Evolutionary conservation across 2,329 filamentous ascomycete species (phyloP).

Genomic region (Penicillium sp.): DNA sequence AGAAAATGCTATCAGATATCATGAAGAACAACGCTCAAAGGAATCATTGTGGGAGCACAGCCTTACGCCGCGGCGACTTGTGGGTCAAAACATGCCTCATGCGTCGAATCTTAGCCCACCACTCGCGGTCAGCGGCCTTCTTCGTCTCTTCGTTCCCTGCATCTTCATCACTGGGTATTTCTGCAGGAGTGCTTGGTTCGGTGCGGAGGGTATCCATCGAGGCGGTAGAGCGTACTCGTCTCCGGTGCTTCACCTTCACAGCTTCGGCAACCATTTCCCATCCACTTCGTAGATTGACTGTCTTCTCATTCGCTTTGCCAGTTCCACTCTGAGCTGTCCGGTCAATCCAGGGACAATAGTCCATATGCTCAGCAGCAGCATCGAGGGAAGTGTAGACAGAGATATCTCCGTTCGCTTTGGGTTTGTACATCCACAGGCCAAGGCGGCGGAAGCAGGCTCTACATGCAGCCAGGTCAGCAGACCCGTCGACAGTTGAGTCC

Average conservation of each 20-base stretch:
- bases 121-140: conserved; percentile 68
- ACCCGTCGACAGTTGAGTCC: conserved; percentile 57
- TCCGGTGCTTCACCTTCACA: conserved; percentile 44
- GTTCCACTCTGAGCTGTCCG: conserved; percentile 59
- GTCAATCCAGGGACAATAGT: conserved; percentile 82
- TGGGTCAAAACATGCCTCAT: conserved; percentile 72
- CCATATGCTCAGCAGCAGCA: conserved; percentile 71
- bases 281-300: conserved; percentile 42
- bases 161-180: conserved; percentile 36
- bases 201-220: conserved; percentile 32
- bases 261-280: conserved; percentile 50
- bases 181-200: conserved; percentile 28
- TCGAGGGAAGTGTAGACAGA: conserved; percentile 59
- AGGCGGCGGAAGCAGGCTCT: conserved; percentile 83
- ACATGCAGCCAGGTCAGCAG: conserved; percentile 71
- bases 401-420: conserved; percentile 60
- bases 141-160: conserved; percentile 46
- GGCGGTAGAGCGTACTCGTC: conserved; percentile 29
- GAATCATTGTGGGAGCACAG: conserved; percentile 12
- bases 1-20: not conserved
- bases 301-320: conserved; percentile 34
- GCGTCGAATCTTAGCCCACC: conserved; percentile 70
- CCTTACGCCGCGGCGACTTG: conserved; percentile 59
- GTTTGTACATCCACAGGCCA: conserved; percentile 91
- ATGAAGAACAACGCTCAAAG: not conserved